These are phyloP conservation scores for Lineolata rhizophorae DNA, from an alignment of 495 filamentous ascomycete species.

Conservation along the genomic window DNA sequence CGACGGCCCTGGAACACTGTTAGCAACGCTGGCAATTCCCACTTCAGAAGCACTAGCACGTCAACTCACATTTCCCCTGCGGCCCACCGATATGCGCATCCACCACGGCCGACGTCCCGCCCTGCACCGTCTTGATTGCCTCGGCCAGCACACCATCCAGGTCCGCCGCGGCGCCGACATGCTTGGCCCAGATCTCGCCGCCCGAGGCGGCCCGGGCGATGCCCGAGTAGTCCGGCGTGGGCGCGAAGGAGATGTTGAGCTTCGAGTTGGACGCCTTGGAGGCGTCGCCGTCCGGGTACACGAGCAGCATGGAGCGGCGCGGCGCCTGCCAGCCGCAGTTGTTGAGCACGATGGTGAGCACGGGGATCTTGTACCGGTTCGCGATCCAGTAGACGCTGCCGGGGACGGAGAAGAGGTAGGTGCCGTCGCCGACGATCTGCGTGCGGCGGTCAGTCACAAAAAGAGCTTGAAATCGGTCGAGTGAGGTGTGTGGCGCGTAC, in stretches of 20 bases:
- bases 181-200: constrained; percentile 24
- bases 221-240: constrained; percentile 71
- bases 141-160: constrained; percentile 14
- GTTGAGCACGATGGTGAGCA: constrained; percentile 80
- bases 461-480: too few relatives aligned
- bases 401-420: constrained; percentile 70
- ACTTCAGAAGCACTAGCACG: too few relatives aligned
- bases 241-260: constrained; percentile 74
- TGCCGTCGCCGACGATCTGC: constrained; percentile 61
- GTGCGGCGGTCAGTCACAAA: too few relatives aligned
- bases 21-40: too few relatives aligned
- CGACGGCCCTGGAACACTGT: too few relatives aligned
- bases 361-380: constrained; percentile 64
- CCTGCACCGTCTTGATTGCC: constrained; percentile 16
- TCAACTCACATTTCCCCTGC: constrained; percentile 20
- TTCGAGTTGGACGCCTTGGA: constrained; percentile 63
- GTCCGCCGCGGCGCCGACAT: constrained; percentile 15
- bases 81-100: constrained; percentile 21
- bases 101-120: constrained; percentile 17
- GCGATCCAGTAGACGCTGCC: constrained; percentile 87
- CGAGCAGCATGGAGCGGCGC: constrained; percentile 14
- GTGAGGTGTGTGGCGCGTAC: too few relatives aligned
- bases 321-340: constrained; percentile 50
- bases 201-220: constrained; percentile 81
- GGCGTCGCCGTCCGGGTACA: constrained; percentile 20